Evolutionary conservation across 2,329 filamentous ascomycete species (phyloP), one percentile per base, ranked within the genome.

Genomic region (Arthrocladium fulminans): DNA sequence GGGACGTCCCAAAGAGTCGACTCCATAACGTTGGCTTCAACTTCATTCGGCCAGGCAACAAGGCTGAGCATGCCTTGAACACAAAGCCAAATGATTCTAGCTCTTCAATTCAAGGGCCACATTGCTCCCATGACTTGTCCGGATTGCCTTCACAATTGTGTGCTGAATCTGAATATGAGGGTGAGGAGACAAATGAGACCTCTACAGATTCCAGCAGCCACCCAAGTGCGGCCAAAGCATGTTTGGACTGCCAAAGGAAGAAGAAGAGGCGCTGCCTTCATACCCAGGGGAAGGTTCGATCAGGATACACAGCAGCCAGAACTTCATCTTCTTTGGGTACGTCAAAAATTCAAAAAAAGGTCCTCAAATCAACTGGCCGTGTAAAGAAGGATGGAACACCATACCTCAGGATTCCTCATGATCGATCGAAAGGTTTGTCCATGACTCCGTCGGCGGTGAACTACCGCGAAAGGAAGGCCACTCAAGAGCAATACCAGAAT

Each of bases 381-480:
- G 19, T 43, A 3, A 43, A 25, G 22, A 43, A 43, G 19, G 40
- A 25, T 17, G 40, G 40, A n/a, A 43, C 40, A 12, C 40, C 15
- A 19, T 30, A 43, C 19, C 10, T 8, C 7, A 43, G 23, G 19
- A 43, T 29, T 43, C 40, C 40, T 27, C 24, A 43, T 29, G 40
- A 43, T 19, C 40, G 24, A 8, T 7, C 15, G 13, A 25, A 43
- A 17, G 40, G 40, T n/a, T 23, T 23, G 24, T 43, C 40, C 8
- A 43, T 43, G 40, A 43, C 40, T 8, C 6, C 5, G 8, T 10
- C 5, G n/a, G 47, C 52, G 3, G 29, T 45, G 2, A 47, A 52
- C 17, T 45, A 29, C 17, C 52, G 52, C 15, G 32, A 43, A 13
- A 48, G 52, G 4, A 48, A 38, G 25, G 34, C 35, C 7, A 15